Percentiles rank a stretch among this genome's conserved stretches.
Conservation (phyloP, 169 alveolate species). For the Plasmodium yoelii region DNA sequence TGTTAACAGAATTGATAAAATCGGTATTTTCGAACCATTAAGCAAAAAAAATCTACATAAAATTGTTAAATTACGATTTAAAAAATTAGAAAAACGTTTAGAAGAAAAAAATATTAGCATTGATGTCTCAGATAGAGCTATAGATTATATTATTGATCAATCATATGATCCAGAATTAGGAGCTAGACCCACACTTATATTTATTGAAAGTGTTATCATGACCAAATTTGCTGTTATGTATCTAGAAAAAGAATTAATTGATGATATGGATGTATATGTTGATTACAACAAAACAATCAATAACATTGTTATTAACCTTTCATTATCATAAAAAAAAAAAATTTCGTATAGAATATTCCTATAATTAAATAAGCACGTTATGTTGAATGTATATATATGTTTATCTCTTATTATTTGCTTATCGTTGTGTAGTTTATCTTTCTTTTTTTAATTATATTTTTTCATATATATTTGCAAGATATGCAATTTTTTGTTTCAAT, state of each 20-base stretch:
- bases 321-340: not conserved
- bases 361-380: not conserved
- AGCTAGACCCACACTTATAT: slow-evolving; percentile 76
- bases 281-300: slow-evolving; percentile 24
- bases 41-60: slow-evolving; percentile 62
- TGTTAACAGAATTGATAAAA: slow-evolving; percentile 87
- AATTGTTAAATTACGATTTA: slow-evolving; percentile 78
- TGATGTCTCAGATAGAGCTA: slow-evolving; percentile 54
- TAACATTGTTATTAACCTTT: slow-evolving; percentile 43
- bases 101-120: slow-evolving; percentile 62
- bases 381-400: no score
- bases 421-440: not conserved
- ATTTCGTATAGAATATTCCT: not conserved
- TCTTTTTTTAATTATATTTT: not conserved
- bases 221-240: slow-evolving; percentile 74
- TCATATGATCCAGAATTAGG: slow-evolving; percentile 77
- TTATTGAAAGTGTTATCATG: slow-evolving; percentile 76
- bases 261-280: slow-evolving; percentile 67
- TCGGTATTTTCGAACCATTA: slow-evolving; percentile 79
- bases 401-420: not conserved
- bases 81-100: slow-evolving; percentile 70
- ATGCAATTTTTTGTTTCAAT: not conserved
- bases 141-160: slow-evolving; percentile 70
- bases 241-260: slow-evolving; percentile 56
- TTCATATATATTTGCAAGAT: not conserved